Base-by-base conservation (phyloP, 495 filamentous ascomycete species). In the Friedmanniomyces simplex region DNA sequence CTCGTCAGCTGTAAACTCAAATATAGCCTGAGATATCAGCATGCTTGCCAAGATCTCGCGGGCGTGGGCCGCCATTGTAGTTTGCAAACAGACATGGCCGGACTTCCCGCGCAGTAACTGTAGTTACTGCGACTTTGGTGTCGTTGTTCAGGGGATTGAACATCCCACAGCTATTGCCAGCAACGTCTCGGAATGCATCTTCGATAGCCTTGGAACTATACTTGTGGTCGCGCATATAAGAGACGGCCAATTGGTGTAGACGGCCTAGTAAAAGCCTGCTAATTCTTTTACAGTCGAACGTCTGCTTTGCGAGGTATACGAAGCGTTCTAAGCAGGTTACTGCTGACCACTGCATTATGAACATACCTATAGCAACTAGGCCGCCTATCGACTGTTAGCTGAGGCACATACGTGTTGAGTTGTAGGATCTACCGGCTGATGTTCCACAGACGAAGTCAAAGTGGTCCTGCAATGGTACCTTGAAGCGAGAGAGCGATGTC, bases 381-480 rank as follows among this genome's bases (percentile, higher is more conserved):
- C 50, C 50, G 20, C 50, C 50, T 52, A 5, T 28, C 5, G 5
- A 6, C 18, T 22, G 28, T 32, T 32, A 32, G 28, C 8, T 39
- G 20, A 39, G 47, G 13, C 30, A 13, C 34, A 32, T 52, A 21
- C 20, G 16, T 22, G 26, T 21, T 26, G 30, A 20, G 13, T 18
- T 13, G 21, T n/a, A 24, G 41, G 1, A n/a, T 32, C 41, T 54
- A 54, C 52, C 52, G 2, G 52, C 52, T 21, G 52, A 54, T 42
- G 66, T 70, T 11, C 71, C 58, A 51, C 72, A 54, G 0, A 61
- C 56, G 13, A 73, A 59, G 56, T 73, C 63, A 6, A 74, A 61
- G 0, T 69, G 53, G 22, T 69, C 67, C 39, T 68, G 57, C 20
- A 73, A 45, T 6, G 24, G 37, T 32, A 56, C 68, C 34, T 12